Conservation (phyloP, 805 yeast genomes). For the Candida fluviatilis region DNA sequence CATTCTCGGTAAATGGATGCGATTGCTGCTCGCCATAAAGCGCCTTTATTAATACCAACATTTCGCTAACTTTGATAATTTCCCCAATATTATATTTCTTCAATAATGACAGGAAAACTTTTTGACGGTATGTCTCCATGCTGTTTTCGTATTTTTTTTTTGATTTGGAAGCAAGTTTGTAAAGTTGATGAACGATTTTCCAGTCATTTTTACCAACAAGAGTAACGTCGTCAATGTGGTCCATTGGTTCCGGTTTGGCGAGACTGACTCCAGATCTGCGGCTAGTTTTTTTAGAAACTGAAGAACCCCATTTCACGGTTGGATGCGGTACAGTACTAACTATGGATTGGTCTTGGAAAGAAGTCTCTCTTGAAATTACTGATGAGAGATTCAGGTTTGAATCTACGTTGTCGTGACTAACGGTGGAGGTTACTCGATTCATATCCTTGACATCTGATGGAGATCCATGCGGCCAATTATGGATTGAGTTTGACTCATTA, state of each 20-base stretch:
- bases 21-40: conserved; percentile 19
- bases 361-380: not conserved
- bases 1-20: conserved; percentile 41
- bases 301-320: conserved; percentile 3
- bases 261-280: not conserved
- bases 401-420: not conserved
- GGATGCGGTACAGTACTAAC: not conserved
- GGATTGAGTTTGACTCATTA: no score
- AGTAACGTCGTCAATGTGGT: not conserved
- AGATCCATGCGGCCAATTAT: no score
- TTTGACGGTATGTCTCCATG: conserved; percentile 12
- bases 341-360: not conserved
- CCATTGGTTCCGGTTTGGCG: conserved; percentile 3
- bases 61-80: conserved; percentile 59
- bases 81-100: conserved; percentile 49
- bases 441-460: no score
- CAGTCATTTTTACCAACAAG: conserved; percentile 12
- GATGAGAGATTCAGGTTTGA: not conserved
- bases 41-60: conserved; percentile 60
- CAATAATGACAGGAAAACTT: conserved; percentile 20
- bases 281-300: conserved; percentile 1
- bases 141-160: conserved; percentile 15
- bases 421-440: no score
- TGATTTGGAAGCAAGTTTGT: conserved; percentile 20
- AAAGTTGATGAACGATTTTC: conserved; percentile 17